Conservation (phyloP, 768 basidiomycete genomes). For the Tricholoma bakamatsutake region DNA sequence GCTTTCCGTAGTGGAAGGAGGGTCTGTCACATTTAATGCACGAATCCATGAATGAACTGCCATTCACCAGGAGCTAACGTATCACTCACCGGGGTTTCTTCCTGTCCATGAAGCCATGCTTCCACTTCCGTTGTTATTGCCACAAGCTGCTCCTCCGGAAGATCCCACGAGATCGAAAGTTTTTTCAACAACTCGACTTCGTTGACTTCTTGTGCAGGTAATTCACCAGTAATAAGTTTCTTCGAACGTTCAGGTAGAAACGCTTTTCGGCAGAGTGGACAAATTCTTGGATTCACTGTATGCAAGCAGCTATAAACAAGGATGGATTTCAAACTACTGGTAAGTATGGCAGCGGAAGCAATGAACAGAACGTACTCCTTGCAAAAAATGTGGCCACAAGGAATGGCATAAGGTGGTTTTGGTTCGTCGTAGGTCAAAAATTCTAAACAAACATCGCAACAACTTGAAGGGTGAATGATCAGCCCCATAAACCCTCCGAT, state of each 20-base stretch:
- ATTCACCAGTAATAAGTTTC: conserved; percentile 14
- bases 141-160: conserved; percentile 27
- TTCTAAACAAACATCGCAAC: conserved; percentile 74
- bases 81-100: conserved; percentile 33
- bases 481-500: conserved; percentile 27
- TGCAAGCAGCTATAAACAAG: conserved; percentile 11
- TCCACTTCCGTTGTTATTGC: conserved; percentile 43
- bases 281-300: conserved; percentile 10
- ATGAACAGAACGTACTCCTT: conserved; percentile 40
- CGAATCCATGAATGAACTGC: conserved; percentile 1
- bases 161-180: conserved; percentile 34
- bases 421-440: conserved; percentile 48
- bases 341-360: neutral
- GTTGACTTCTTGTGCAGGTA: conserved; percentile 28
- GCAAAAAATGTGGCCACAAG: conserved; percentile 78
- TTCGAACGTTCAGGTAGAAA: conserved; percentile 15
- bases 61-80: conserved; percentile 1
- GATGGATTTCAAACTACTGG: neutral
- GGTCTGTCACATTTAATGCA: neutral
- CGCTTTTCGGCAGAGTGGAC: conserved; percentile 16
- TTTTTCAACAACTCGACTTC: conserved; percentile 33
- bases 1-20: conserved; percentile 24
- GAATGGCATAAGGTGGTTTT: conserved; percentile 61
- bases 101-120: conserved; percentile 43
- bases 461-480: conserved; percentile 62